Evolutionary conservation across 768 basidiomycete species (phyloP).

Genomic region (Roridomyces roridus): DNA sequence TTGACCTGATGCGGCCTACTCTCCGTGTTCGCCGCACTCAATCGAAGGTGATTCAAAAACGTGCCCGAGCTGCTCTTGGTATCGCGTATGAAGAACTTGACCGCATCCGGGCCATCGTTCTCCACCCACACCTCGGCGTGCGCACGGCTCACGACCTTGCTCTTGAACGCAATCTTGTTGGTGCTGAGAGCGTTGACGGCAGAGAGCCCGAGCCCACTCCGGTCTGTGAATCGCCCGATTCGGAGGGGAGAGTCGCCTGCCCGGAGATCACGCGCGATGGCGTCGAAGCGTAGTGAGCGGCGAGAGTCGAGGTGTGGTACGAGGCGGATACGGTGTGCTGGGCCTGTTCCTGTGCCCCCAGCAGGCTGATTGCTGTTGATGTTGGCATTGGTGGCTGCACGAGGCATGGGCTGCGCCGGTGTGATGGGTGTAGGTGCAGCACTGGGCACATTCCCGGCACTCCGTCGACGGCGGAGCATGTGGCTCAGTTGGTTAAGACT

Average conservation of each 20-base stretch:
- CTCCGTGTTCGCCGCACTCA: constrained; percentile 86
- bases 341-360: constrained; percentile 3
- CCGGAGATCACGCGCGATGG: constrained; percentile 85
- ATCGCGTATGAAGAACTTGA: constrained; percentile 85
- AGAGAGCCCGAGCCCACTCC: constrained; percentile 68
- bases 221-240: constrained; percentile 95
- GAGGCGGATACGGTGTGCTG: constrained; percentile 81
- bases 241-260: constrained; percentile 75
- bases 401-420: background rate
- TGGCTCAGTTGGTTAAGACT: too few relatives aligned
- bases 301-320: constrained; percentile 94
- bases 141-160: constrained; percentile 91
- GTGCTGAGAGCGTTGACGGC: constrained; percentile 73
- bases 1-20: constrained; percentile 79
- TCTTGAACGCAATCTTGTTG: constrained; percentile 92
- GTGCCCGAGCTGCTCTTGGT: constrained; percentile 92
- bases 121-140: constrained; percentile 96
- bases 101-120: constrained; percentile 38
- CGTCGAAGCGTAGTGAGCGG: constrained; percentile 89
- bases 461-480: background rate
- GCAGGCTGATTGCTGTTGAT: too few relatives aligned
- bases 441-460: background rate
- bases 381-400: too few relatives aligned
- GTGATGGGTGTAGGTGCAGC: too few relatives aligned
- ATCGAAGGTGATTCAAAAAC: constrained; percentile 91